A percentile compares a stretch with the other conserved stretches of the same genome.
These are phyloP conservation scores for Aurinia saxatilis DNA, from an alignment of 345 rosid genomes.

Conservation along the genomic window DNA sequence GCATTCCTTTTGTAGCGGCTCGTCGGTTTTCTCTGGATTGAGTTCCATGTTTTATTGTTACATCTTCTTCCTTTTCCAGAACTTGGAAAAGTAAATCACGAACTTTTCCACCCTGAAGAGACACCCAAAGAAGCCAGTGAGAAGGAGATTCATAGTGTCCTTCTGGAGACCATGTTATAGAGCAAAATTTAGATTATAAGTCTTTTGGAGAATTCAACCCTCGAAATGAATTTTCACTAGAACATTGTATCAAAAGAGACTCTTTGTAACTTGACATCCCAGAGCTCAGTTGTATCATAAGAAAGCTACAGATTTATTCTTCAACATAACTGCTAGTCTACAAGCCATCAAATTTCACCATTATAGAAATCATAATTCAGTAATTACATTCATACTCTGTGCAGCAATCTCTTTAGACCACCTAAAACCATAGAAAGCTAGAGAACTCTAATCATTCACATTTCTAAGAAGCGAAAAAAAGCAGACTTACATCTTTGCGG, in stretches of 20 bases:
- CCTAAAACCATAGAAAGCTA: no score
- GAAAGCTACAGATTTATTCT: no score
- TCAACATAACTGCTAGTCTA: neutral
- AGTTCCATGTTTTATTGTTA: constrained; percentile 84
- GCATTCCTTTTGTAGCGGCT: constrained; percentile 87
- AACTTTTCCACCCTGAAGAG: constrained; percentile 78
- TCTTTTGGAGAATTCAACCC: neutral
- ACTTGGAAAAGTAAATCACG: constrained; percentile 85
- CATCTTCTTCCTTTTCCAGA: constrained; percentile 77
- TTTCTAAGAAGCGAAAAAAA: neutral
- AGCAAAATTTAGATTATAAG: no score
- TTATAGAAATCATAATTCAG: neutral
- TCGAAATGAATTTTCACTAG: neutral
- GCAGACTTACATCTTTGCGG: constrained; percentile 65
- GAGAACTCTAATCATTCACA: neutral
- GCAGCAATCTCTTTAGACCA: no score
- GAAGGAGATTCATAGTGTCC: neutral
- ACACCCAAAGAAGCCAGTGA: constrained; percentile 3
- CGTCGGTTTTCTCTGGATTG: constrained; percentile 96
- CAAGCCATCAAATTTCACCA: constrained; percentile 9
- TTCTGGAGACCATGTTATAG: neutral
- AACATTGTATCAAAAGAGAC: no score
- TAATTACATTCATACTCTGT: neutral
- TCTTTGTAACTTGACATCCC: neutral
- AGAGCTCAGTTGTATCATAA: neutral